phyloP scores from a whole-genome alignment of 345 rosid genomes.

The Toxicodendron radicans region DNA sequence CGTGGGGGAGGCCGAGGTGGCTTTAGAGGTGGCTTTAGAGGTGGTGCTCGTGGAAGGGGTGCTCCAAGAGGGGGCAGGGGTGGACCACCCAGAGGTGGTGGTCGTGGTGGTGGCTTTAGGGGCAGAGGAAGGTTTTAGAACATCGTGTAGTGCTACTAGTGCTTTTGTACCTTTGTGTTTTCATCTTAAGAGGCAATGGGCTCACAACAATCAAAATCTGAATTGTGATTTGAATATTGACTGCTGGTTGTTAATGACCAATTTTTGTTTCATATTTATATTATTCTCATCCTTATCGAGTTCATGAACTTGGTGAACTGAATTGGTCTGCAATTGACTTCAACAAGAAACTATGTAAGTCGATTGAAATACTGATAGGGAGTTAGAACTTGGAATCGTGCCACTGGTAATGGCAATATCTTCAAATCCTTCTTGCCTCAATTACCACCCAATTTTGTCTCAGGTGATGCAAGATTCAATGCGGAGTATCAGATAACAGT shows the following conservation, averaged over 20 bases:
- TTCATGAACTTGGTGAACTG: not conserved
- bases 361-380: not conserved
- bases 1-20: constrained; percentile 39
- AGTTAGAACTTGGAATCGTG: not conserved
- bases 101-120: constrained; percentile 67
- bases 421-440: no score
- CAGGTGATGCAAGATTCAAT: not conserved
- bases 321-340: not conserved
- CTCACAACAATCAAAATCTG: constrained; percentile 19
- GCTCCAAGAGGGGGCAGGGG: constrained; percentile 52
- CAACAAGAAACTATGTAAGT: not conserved
- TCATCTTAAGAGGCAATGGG: constrained; percentile 11
- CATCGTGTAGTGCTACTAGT: constrained; percentile 22
- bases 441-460: no score
- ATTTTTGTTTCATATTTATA: not conserved
- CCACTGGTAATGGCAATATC: no score
- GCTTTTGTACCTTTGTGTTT: constrained; percentile 18
- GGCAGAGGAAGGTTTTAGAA: constrained; percentile 61
- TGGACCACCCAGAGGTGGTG: constrained; percentile 55
- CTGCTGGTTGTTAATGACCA: constrained; percentile 4
- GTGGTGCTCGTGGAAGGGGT: constrained; percentile 38
- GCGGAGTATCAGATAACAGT: not conserved
- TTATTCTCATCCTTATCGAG: not conserved
- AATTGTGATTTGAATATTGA: constrained; percentile 12
- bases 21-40: constrained; percentile 21